Evolutionary conservation across 192 early-diverging fungal species (phyloP).

Genomic region (Irineochytrium annulatum): DNA sequence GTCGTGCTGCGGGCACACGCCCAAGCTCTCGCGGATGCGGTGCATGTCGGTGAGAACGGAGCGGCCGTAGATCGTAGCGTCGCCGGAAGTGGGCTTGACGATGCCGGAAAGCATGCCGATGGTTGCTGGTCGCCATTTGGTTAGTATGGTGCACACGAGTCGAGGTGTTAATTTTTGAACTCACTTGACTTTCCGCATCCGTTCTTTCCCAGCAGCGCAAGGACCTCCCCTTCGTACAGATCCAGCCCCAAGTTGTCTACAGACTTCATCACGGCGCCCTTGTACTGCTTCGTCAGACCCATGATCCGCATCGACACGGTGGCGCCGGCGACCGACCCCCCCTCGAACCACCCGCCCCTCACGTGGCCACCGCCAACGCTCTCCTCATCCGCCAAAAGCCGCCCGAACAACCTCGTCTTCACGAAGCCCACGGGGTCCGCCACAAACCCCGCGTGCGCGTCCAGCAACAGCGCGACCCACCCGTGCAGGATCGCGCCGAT

Average conservation of each 20-base stretch:
- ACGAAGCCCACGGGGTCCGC: not conserved
- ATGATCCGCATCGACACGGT: not conserved
- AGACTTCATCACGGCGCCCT: not conserved
- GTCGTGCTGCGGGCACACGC: constrained; percentile 57
- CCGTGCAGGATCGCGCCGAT: not conserved
- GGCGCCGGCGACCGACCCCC: not conserved
- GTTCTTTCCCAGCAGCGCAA: constrained; percentile 54
- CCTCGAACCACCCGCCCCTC: not conserved
- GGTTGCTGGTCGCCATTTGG: constrained; percentile 21
- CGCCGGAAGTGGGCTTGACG: constrained; percentile 48
- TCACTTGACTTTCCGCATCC: constrained; percentile 62
- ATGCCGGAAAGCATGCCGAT: constrained; percentile 65
- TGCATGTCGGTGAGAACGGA: constrained; percentile 1
- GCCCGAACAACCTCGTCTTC: not conserved
- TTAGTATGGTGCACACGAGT: not conserved
- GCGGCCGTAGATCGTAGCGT: constrained; percentile 43
- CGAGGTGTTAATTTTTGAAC: constrained; percentile 4
- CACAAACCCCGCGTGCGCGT: too few species aligned
- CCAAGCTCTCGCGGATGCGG: constrained; percentile 14
- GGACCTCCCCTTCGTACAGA: constrained; percentile 38
- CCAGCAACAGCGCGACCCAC: not conserved
- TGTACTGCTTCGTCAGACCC: not conserved
- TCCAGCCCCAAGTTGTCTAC: constrained; percentile 30
- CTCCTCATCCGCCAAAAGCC: not conserved
- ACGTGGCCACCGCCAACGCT: not conserved